These are phyloP conservation scores for Melanogaster broomeanus DNA, from an alignment of 768 basidiomycete genomes.

Conservation along the genomic window DNA sequence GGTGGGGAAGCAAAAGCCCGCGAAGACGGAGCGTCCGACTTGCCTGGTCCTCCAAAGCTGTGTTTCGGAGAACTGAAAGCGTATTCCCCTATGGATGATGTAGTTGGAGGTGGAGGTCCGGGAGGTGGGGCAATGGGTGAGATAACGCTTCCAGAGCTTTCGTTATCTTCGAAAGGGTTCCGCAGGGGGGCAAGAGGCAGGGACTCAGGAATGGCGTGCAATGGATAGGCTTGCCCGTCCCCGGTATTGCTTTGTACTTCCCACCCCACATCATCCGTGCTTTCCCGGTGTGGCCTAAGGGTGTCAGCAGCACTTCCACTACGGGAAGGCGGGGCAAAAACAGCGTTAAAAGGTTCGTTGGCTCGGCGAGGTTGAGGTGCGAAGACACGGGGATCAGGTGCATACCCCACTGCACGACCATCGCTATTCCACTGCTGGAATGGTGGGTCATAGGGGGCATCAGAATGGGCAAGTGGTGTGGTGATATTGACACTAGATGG, in stretches of 20 bases:
- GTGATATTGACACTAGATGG: conserved; percentile 45
- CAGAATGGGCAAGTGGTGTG: conserved; percentile 23
- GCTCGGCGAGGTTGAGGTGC: conserved; percentile 51
- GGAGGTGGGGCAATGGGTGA: conserved; percentile 10
- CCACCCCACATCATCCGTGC: conserved; percentile 32
- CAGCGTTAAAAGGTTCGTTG: conserved; percentile 14
- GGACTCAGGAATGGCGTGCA: conserved; percentile 20
- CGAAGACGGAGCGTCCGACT: conserved; percentile 1
- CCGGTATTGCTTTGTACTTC: conserved; percentile 28
- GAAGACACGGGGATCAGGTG: conserved; percentile 44
- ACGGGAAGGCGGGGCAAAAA: conserved; percentile 10
- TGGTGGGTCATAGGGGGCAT: conserved; percentile 30
- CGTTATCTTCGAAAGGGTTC: conserved; percentile 26
- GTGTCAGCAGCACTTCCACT: conserved; percentile 12
- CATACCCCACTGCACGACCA: conserved; percentile 51
- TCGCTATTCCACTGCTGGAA: conserved; percentile 55
- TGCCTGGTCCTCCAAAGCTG: conserved; percentile 17
- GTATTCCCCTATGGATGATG: conserved; percentile 18
- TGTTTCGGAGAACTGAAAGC: conserved; percentile 25
- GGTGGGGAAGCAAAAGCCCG: conserved; percentile 18
- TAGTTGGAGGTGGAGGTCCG: conserved; percentile 6
- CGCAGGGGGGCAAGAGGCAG: conserved; percentile 8
- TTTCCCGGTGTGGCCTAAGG: conserved; percentile 24
- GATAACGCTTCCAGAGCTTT: conserved; percentile 18
- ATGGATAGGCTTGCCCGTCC: conserved; percentile 24